These are phyloP conservation scores for Hyaloscypha variabilis DNA, from an alignment of 495 filamentous ascomycete genomes.

Conservation along the genomic window DNA sequence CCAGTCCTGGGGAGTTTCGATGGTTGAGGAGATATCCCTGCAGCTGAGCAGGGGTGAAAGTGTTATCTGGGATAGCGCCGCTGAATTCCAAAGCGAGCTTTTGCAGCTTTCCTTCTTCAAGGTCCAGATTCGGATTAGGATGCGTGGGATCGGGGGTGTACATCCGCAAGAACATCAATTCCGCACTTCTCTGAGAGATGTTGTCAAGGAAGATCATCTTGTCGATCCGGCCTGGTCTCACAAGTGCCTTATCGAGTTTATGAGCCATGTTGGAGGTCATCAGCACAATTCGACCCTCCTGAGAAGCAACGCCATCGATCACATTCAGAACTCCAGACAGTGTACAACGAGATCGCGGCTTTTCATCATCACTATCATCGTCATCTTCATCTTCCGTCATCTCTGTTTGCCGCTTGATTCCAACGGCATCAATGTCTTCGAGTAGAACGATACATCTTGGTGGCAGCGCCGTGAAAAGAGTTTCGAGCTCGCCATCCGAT, in stretches of 20 bases:
- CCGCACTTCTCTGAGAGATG: slow-evolving; percentile 44
- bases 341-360: slow-evolving; percentile 39
- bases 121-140: slow-evolving; percentile 29
- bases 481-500: slow-evolving; percentile 49
- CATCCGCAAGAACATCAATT: slow-evolving; percentile 55
- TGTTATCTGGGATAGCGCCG: slow-evolving; percentile 49
- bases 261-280: slow-evolving; percentile 77
- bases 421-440: slow-evolving; percentile 69
- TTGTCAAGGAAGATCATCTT: slow-evolving; percentile 61
- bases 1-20: slow-evolving; percentile 53
- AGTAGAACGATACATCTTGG: slow-evolving; percentile 65
- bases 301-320: slow-evolving; percentile 70
- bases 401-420: slow-evolving; percentile 40
- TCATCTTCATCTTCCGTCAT: slow-evolving; percentile 29
- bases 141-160: slow-evolving; percentile 25
- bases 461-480: slow-evolving; percentile 55
- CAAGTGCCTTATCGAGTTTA: slow-evolving; percentile 66
- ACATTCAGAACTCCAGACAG: slow-evolving; percentile 73
- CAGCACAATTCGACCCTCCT: slow-evolving; percentile 71
- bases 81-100: slow-evolving; percentile 54
- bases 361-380: slow-evolving; percentile 48
- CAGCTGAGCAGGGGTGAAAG: slow-evolving; percentile 69
- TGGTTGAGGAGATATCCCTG: slow-evolving; percentile 64
- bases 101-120: slow-evolving; percentile 37
- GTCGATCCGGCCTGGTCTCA: slow-evolving; percentile 72